These are phyloP conservation scores for Collybia nuda DNA, from an alignment of 768 basidiomycete genomes.

Conservation along the genomic window DNA sequence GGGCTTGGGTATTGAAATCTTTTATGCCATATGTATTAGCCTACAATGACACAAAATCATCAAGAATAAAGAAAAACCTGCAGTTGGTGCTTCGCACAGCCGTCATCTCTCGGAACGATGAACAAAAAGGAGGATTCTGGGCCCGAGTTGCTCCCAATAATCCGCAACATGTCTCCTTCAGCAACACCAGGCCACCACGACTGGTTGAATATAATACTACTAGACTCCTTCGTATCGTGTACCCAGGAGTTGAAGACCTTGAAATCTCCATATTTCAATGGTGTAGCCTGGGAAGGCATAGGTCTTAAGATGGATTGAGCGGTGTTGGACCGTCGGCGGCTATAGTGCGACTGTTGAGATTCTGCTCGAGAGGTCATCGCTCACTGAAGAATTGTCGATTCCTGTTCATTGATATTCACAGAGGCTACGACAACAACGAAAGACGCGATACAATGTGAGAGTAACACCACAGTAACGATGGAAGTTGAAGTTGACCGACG, in stretches of 20 bases:
- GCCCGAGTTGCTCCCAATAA: slow-evolving; percentile 41
- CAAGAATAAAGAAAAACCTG: slow-evolving; percentile 42
- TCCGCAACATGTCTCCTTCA: slow-evolving; percentile 72
- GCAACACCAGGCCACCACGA: slow-evolving; percentile 76
- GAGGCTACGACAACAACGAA: too few relatives aligned
- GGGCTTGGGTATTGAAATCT: slow-evolving; percentile 77
- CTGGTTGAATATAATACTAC: slow-evolving; percentile 67
- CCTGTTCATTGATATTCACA: neutral
- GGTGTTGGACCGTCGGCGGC: slow-evolving; percentile 73
- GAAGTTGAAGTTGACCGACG: too few relatives aligned
- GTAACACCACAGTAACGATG: too few relatives aligned
- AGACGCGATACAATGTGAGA: too few relatives aligned
- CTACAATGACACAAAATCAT: neutral
- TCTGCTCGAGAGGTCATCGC: slow-evolving; percentile 65
- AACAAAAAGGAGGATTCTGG: slow-evolving; percentile 54
- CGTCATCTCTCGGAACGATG: slow-evolving; percentile 65
- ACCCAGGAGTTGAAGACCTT: slow-evolving; percentile 74
- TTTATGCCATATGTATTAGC: neutral
- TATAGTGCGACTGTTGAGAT: slow-evolving; percentile 55
- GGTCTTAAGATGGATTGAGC: slow-evolving; percentile 63
- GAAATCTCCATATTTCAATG: slow-evolving; percentile 61
- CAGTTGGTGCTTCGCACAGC: slow-evolving; percentile 56
- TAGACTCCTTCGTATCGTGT: slow-evolving; percentile 62
- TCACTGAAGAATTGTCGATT: neutral
- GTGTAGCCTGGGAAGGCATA: slow-evolving; percentile 32